phyloP scores from a whole-genome alignment of 352 stramenopile genomes.

The Globisporangium mamillatum region DNA sequence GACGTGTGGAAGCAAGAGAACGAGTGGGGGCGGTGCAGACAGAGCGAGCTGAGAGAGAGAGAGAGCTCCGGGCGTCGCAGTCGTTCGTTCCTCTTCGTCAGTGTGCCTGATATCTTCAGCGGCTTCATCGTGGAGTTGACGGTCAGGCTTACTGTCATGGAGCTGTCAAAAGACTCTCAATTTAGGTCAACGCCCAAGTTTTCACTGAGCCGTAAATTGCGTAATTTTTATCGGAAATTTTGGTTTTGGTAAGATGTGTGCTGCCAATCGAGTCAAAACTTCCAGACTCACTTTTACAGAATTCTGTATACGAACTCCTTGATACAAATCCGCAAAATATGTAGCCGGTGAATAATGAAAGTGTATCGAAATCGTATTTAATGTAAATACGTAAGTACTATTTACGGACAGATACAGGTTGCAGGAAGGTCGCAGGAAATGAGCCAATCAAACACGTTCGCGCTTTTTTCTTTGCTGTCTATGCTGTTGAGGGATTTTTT shows the following conservation, averaged over 20 bases:
- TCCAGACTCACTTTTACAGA: no score
- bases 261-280: not conserved
- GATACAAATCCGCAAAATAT: no score
- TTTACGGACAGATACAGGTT: no score
- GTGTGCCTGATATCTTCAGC: conserved; percentile 4
- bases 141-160: not conserved
- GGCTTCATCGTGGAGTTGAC: not conserved
- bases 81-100: no score
- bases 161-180: not conserved
- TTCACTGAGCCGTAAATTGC: no score
- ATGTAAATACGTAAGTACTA: no score
- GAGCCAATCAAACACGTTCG: conserved; percentile 33
- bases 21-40: not conserved
- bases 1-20: not conserved
- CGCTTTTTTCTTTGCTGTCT: conserved; percentile 18
- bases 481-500: not conserved
- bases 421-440: not conserved
- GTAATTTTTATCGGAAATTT: not conserved
- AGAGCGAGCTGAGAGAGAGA: not conserved
- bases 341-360: no score
- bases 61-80: not conserved
- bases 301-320: no score
- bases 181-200: not conserved
- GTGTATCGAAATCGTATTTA: no score
- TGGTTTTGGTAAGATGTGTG: not conserved